Base-by-base conservation (phyloP, 768 basidiomycete species). In the Naganishia friedmannii region DNA sequence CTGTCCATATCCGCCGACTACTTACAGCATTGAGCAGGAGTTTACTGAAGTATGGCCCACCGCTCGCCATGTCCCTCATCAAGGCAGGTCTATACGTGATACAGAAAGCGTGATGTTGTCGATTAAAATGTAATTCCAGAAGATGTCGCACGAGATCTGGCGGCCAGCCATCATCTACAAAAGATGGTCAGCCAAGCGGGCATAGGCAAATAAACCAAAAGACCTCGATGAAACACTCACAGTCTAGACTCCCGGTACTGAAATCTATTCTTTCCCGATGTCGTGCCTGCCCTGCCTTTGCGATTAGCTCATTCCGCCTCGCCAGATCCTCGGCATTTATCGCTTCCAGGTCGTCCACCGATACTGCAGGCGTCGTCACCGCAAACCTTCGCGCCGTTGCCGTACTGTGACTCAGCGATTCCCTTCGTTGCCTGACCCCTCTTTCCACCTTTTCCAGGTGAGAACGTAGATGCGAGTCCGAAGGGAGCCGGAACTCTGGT, bases 21-120 rank as follows among this genome's bases (percentile, higher is more conserved):
- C 55, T 19, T 46, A 69, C 58, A 13, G 74, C 74, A 66, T 75
- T 75, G 48, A 75, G 72, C 3, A 74, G 70, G 45, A 75, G 65
- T 55, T 73, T 75, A 42, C 67, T 71, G 58, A 71, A 74, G 65
- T 74, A 74, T 2, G 67, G 67, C n/a, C 68, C 63, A 23, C 39
- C 53, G 32, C 57, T 69, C 0, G 74, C 67, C 74, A 72, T 73
- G 55, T 75, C 74, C 13, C 72, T 42, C 39, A 66, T 75, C 57
- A 75, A 75, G 26, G 73, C 72, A 4, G 74, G 74, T 6, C 74
- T 70, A 55, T 75, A 75, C 26, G 72, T 73, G 51, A 75, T 69
- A 37, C 73, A 57, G 32, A 73, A 75, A 4, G 70, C 74, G 54
- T 68, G 69, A 57, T 75, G 72, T 48, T 75, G 74, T 39, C 74